Evolutionary conservation across 2,329 filamentous ascomycete genomes (phyloP), one percentile per base, ranked within the genome.

Genomic region (Lachnellula cervina): DNA sequence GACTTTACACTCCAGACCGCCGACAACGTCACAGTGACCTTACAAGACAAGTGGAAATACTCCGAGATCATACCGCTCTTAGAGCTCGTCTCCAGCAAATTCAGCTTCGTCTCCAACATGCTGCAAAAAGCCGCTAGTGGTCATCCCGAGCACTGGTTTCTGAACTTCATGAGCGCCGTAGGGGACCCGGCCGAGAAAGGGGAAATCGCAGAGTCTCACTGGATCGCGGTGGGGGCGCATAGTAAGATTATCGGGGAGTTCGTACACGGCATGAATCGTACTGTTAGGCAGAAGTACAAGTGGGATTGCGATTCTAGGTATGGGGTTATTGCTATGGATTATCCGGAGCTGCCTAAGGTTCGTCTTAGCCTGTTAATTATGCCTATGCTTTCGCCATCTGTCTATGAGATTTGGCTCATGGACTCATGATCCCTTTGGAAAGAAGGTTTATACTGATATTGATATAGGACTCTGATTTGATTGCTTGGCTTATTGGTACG

Each of bases 1-100:
- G 76, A 86, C 63, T 80, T 83, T 55, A 76, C 73, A 25, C 79
- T 78, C 48, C 60, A 65, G 42, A 76, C 74, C 4, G 64, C 69
- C 16, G 67, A 69, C 17, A 63, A 66, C 25, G 68, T 73, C 4
- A 66, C 68, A 19, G 63, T 77, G 44, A 74, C 72, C 9, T 68
- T 77, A 7, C 76, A 78, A 67, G 76, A 78, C 64, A 76, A 77
- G 66, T 78, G 76, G 71, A 71, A 70, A 58, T 76, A 72, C 60
- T 64, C 70, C 0, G 60, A 71, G 25, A 68, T 72, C 7, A 68
- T 72, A 21, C 58, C 70, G 6, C 68, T 78, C 16, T 64, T 70
- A 1, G 63, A 68, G 2, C 65, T 77, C n/a, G 66, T 78, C 5
- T 58, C 62, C 4, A 69, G 63, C 51, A 78, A 78, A 66, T 69